Evolutionary conservation across 768 basidiomycete genomes (phyloP), one percentile per base, ranked within the genome.

Genomic region (Dacryopinax primogenitus): DNA sequence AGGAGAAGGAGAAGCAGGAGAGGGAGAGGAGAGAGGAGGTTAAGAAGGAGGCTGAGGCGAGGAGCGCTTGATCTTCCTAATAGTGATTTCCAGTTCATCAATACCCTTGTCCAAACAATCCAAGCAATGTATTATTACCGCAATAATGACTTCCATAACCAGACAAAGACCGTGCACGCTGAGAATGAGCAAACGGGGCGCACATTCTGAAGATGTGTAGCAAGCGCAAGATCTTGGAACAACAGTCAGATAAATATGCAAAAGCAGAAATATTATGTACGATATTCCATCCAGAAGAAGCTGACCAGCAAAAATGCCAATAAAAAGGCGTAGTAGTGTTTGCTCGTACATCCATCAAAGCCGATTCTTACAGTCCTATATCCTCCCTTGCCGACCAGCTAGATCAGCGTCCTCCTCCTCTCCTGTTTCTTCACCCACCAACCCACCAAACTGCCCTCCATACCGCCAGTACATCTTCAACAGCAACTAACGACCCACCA

Each of bases 11-110:
- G 23, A 69, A 72, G 9, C 69, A 72, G 23, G 71, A 74, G 37
- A 68, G 67, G 6, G 70, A 73, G 63, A 75, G 74, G 33, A 76
- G 69, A 66, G 74, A 75, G 16, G 74, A 71, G 68, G 68, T 69
- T 37, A 72, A 72, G 63, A 68, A 72, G 51, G 69, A 69, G 41
- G 62, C 61, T 18, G n/a, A 64, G n/a, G 69, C 62, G 16, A n/a
- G 36, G 28, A 58, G 41, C 12, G 64, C 41, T 0, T 32, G 35
- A 63, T 11, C 35, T 26, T 7, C 23, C n/a, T n/a, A n/a, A n/a
- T n/a, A n/a, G n/a, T n/a, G n/a, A n/a, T n/a, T n/a, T n/a, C n/a
- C n/a, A n/a, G n/a, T n/a, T n/a, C n/a, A n/a, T n/a, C n/a, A n/a
- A 58, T 58, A 58, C 51, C 51, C 9, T 30, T 47, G 3, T 13